phyloP scores from a whole-genome alignment of 768 basidiomycete species.

The Pulveroboletus sp. region DNA sequence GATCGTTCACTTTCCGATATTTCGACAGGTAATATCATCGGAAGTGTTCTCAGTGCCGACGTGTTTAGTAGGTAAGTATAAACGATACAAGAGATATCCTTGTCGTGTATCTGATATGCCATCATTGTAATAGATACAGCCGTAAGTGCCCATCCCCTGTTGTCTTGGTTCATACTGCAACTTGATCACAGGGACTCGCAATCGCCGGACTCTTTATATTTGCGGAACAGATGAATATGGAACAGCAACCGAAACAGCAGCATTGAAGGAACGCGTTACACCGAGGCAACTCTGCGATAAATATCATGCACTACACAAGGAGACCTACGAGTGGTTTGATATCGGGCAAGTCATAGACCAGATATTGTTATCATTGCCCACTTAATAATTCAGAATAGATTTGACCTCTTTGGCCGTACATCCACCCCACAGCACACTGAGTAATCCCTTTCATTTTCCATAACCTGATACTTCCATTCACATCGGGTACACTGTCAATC shows the following conservation, averaged over 20 bases:
- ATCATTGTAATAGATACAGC: constrained; percentile 45
- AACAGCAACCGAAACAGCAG: constrained; percentile 98
- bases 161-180: not conserved
- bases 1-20: constrained; percentile 3
- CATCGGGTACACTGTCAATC: not conserved
- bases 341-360: constrained; percentile 57
- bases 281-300: constrained; percentile 85
- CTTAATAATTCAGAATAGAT: constrained; percentile 42
- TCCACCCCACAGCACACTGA: constrained; percentile 86
- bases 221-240: constrained; percentile 99
- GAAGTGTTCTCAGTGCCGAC: constrained; percentile 94
- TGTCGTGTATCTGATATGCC: constrained; percentile 1
- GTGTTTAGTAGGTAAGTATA: constrained; percentile 83
- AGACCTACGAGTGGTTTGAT: constrained; percentile 97
- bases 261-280: constrained; percentile 79
- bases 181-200: constrained; percentile 51
- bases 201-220: constrained; percentile 87
- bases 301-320: constrained; percentile 82
- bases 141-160: constrained; percentile 39
- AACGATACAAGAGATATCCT: not conserved
- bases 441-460: constrained; percentile 40
- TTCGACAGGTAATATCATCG: constrained; percentile 76
- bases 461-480: not conserved
- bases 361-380: not conserved
- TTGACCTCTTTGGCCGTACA: constrained; percentile 95